These are phyloP conservation scores for Rhizopus delemar DNA, from an alignment of 371 early-diverging fungal species.

Conservation along the genomic window DNA sequence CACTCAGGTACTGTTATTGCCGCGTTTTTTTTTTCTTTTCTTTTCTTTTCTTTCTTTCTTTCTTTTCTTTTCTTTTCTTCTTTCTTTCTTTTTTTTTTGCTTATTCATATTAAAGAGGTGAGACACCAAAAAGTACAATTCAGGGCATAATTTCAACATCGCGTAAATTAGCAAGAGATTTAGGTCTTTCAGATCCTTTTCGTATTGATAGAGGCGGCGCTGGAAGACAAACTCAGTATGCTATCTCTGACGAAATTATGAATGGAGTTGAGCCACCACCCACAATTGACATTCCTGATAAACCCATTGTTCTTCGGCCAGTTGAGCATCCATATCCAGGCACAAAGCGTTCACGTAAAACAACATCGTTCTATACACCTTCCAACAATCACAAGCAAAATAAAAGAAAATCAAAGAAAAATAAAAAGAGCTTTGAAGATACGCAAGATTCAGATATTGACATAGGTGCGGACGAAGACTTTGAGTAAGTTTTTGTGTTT, in stretches of 20 bases:
- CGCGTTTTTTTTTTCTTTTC: neutral
- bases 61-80: neutral
- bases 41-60: neutral
- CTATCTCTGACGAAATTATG: slow-evolving; percentile 41
- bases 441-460: slow-evolving; percentile 16
- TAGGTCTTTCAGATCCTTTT: slow-evolving; percentile 47
- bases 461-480: slow-evolving; percentile 30
- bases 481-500: slow-evolving; percentile 28
- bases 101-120: slow-evolving; percentile 33
- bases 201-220: slow-evolving; percentile 42
- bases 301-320: slow-evolving; percentile 44
- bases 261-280: slow-evolving; percentile 38
- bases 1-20: slow-evolving; percentile 37
- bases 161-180: slow-evolving; percentile 45
- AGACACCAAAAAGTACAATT: slow-evolving; percentile 57
- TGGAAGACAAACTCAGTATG: slow-evolving; percentile 48
- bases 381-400: neutral
- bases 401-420: slow-evolving; percentile 4
- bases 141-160: slow-evolving; percentile 59
- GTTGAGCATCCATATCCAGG: slow-evolving; percentile 24
- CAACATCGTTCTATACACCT: slow-evolving; percentile 32
- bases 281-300: slow-evolving; percentile 44
- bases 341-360: slow-evolving; percentile 40
- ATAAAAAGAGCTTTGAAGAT: slow-evolving; percentile 18
- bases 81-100: neutral